Conservation (phyloP, 768 basidiomycete species). For the Lentinus tigrinus region DNA sequence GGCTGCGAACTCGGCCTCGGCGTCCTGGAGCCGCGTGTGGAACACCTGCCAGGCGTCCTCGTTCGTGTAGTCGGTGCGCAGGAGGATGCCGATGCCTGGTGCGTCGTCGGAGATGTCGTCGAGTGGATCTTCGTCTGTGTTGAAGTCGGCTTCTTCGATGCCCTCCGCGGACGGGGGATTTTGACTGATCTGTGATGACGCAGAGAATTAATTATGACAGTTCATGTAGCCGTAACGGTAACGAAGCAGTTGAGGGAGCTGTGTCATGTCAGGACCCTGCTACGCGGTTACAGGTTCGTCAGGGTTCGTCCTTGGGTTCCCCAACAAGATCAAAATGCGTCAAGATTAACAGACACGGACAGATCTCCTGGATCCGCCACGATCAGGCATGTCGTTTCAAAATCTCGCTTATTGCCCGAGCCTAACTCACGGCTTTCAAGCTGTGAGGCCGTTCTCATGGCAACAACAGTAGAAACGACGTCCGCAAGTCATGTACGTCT, state of each 20-base stretch:
- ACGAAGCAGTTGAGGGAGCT: too few relatives aligned
- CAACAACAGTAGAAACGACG: too few relatives aligned
- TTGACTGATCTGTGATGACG: constrained; percentile 3
- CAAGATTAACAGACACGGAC: too few relatives aligned
- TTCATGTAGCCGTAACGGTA: not conserved
- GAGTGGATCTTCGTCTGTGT: constrained; percentile 51
- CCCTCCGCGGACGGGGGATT: constrained; percentile 19
- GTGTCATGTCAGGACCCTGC: too few relatives aligned
- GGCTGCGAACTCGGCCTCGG: constrained; percentile 57
- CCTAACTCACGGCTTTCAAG: not conserved
- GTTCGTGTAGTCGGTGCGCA: constrained; percentile 74
- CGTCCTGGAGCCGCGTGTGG: constrained; percentile 44
- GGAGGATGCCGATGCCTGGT: constrained; percentile 55
- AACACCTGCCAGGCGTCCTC: constrained; percentile 67
- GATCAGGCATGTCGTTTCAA: not conserved
- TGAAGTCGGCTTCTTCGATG: constrained; percentile 25
- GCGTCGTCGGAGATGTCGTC: constrained; percentile 46
- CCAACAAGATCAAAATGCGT: too few relatives aligned
- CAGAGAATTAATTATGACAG: not conserved
- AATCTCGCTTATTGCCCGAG: not conserved
- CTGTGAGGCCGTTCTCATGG: too few relatives aligned
- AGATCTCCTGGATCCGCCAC: not conserved
- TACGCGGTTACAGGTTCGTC: too few relatives aligned
- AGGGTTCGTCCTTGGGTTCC: too few relatives aligned
- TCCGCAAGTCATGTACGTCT: too few relatives aligned